Conservation (phyloP, 345 rosid species). For the Theobroma cacao region DNA sequence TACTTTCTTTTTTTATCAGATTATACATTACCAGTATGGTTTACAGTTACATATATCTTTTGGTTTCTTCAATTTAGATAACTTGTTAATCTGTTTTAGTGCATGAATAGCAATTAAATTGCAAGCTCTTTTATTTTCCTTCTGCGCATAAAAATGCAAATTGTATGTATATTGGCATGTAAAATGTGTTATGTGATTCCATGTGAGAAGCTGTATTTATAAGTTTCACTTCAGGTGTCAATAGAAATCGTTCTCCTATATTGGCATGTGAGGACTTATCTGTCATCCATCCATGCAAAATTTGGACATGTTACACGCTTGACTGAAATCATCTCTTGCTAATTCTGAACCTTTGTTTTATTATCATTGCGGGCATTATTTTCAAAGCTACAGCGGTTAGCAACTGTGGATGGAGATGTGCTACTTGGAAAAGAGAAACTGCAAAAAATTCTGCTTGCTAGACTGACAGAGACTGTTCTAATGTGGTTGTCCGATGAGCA, state of each 20-base stretch:
- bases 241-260: not conserved
- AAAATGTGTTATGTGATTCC: not conserved
- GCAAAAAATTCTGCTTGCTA: conserved; percentile 84
- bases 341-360: not conserved
- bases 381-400: conserved; percentile 87
- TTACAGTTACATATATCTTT: not conserved
- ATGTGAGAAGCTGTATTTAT: not conserved
- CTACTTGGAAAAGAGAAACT: conserved; percentile 80
- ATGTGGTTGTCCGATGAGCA: conserved; percentile 93
- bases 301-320: not conserved
- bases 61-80: not conserved
- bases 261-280: not conserved
- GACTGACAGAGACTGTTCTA: conserved; percentile 86
- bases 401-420: conserved; percentile 88
- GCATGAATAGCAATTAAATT: not conserved
- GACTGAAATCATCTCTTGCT: conserved; percentile 1
- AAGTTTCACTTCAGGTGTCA: not conserved
- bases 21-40: not conserved
- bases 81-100: not conserved
- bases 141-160: not conserved
- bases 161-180: not conserved
- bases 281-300: not conserved
- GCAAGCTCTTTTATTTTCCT: not conserved
- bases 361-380: conserved; percentile 82
- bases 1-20: not conserved